Conservation (phyloP, 2,329 filamentous ascomycete genomes). For the Proliferodiscus dingleyae region DNA sequence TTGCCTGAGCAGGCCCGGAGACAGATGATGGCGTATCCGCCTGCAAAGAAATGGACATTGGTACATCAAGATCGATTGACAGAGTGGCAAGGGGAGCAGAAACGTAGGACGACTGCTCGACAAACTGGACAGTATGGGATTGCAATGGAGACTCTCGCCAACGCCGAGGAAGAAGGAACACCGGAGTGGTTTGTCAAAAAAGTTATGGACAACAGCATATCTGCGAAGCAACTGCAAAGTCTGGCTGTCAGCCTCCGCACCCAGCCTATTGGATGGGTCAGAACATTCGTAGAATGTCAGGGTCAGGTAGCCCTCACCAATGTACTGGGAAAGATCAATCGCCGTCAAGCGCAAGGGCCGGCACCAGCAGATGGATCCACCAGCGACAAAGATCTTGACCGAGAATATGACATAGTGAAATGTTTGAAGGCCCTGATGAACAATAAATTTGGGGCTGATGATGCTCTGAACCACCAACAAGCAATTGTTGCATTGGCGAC, state of each 20-base stretch:
- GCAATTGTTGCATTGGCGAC: conserved; percentile 83
- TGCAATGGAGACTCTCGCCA: conserved; percentile 63
- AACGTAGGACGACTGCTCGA: conserved; percentile 70
- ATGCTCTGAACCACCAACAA: conserved; percentile 84
- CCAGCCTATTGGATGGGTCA: conserved; percentile 97
- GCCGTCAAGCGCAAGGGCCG: conserved; percentile 68
- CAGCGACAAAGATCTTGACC: conserved; percentile 65
- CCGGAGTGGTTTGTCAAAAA: conserved; percentile 98
- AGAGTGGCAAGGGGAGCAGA: conserved; percentile 92
- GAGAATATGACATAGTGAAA: conserved; percentile 93
- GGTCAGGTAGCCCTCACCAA: conserved; percentile 95
- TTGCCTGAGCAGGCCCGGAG: conserved; percentile 88
- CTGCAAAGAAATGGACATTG: conserved; percentile 95
- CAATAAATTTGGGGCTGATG: conserved; percentile 97
- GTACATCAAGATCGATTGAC: conserved; percentile 92
- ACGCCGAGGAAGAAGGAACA: conserved; percentile 89
- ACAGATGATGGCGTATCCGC: conserved; percentile 94
- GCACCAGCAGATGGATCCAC: conserved; percentile 45
- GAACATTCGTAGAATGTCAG: conserved; percentile 93
- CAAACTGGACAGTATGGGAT: conserved; percentile 65
- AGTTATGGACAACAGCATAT: conserved; percentile 93
- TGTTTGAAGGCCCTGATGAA: conserved; percentile 97
- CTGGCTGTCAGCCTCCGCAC: conserved; percentile 91
- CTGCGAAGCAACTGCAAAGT: conserved; percentile 85
- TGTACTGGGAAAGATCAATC: conserved; percentile 88